Evolutionary conservation across 148 eudicot species (phyloP).

Genomic region (Beta vulgaris): DNA sequence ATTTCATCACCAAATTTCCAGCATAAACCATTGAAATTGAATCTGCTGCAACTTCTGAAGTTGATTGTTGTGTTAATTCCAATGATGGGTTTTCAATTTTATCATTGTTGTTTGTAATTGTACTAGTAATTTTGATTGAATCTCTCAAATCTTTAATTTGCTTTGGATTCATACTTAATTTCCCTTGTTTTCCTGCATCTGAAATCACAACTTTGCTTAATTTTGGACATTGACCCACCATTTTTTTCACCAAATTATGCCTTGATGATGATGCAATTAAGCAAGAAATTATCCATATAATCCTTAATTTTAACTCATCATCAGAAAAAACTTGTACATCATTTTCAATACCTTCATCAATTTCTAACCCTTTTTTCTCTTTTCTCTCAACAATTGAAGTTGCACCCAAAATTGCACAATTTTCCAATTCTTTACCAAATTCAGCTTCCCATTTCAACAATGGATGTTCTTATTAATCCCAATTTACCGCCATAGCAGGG

Average conservation of each 20-base stretch:
- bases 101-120: background rate
- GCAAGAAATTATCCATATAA: conserved; percentile 67
- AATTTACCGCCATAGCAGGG: conserved; percentile 41
- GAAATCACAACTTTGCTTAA: conserved; percentile 36
- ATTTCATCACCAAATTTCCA: conserved; percentile 49
- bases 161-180: conserved; percentile 40
- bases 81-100: background rate
- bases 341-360: conserved; percentile 2
- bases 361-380: background rate
- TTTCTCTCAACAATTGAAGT: conserved; percentile 15
- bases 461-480: conserved; percentile 28
- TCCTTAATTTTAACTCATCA: conserved; percentile 51
- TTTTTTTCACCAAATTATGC: conserved; percentile 49
- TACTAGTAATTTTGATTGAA: background rate
- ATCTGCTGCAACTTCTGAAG: background rate
- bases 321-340: conserved; percentile 21
- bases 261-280: conserved; percentile 61
- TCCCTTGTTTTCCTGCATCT: conserved; percentile 59
- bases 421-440: conserved; percentile 56
- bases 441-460: conserved; percentile 60
- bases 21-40: conserved; percentile 25
- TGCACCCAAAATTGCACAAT: conserved; percentile 57
- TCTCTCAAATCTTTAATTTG: conserved; percentile 45
- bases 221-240: conserved; percentile 31
- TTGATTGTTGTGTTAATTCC: background rate